Percentiles rank a stretch among this genome's conserved stretches.
phyloP scores from a whole-genome alignment of 2,329 filamentous ascomycete species.

The Plectosphaerella cucumerina region DNA sequence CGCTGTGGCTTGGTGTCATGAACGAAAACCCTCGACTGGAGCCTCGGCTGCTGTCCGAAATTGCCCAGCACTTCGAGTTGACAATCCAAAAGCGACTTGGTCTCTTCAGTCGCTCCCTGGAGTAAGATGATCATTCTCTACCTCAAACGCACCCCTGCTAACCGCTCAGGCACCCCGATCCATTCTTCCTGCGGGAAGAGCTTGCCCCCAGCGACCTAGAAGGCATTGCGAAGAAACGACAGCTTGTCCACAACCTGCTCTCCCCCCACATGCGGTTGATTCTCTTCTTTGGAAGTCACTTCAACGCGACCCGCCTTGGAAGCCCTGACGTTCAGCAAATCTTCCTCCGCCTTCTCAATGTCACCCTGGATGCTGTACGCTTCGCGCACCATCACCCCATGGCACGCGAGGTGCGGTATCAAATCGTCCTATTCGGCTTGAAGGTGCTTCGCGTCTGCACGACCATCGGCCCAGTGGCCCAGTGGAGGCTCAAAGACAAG shows the following conservation, averaged over 20 bases:
- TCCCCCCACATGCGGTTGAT: conserved; percentile 81
- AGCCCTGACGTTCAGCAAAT: conserved; percentile 77
- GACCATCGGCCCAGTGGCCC: conserved; percentile 56
- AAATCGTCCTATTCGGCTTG: conserved; percentile 78
- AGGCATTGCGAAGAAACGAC: conserved; percentile 68
- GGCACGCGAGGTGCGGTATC: conserved; percentile 87
- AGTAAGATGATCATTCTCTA: conserved; percentile 36
- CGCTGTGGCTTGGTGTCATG: conserved; percentile 93
- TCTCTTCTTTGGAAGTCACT: conserved; percentile 91
- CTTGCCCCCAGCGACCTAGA: conserved; percentile 87
- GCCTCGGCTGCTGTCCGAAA: conserved; percentile 77
- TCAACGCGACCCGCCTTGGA: conserved; percentile 84
- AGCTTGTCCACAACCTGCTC: conserved; percentile 75
- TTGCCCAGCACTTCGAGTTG: conserved; percentile 86
- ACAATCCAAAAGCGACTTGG: conserved; percentile 75
- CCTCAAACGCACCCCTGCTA: conserved; percentile 17
- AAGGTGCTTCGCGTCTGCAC: conserved; percentile 71
- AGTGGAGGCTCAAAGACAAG: conserved; percentile 84
- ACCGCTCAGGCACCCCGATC: conserved; percentile 63
- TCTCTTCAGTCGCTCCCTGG: conserved; percentile 71
- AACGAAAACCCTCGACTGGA: conserved; percentile 92
- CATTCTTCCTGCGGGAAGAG: conserved; percentile 87
- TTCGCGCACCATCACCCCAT: conserved; percentile 75
- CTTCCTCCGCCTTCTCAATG: conserved; percentile 75
- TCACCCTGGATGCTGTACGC: conserved; percentile 72